Conservation (phyloP, 2,329 filamentous ascomycete species). For the Cercospora citrullina region DNA sequence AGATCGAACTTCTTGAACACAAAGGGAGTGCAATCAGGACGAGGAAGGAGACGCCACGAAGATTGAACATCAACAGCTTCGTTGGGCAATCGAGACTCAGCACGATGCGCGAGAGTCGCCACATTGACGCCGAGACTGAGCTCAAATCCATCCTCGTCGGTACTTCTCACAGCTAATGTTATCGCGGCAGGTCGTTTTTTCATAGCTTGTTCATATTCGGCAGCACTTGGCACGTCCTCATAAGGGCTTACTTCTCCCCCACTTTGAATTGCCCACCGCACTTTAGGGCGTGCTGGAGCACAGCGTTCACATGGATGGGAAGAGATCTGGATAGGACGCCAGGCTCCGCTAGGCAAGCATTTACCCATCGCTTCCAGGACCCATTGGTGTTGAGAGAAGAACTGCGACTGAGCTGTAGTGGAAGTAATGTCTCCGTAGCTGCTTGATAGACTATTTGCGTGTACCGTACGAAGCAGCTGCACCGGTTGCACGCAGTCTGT, state of each 20-base stretch:
- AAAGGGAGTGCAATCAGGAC: slow-evolving; percentile 1
- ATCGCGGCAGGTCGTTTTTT: slow-evolving; percentile 50
- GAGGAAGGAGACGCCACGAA: slow-evolving; percentile 34
- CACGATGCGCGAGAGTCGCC: slow-evolving; percentile 35
- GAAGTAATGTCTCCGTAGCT: neutral
- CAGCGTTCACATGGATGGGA: slow-evolving; percentile 33
- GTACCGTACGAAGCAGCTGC: slow-evolving; percentile 7
- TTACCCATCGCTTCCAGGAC: slow-evolving; percentile 32
- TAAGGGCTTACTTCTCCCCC: slow-evolving; percentile 44
- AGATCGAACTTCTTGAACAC: slow-evolving; percentile 29
- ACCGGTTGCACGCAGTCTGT: slow-evolving; percentile 8
- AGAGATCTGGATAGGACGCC: slow-evolving; percentile 16
- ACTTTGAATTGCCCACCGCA: slow-evolving; percentile 42
- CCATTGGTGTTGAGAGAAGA: slow-evolving; percentile 22
- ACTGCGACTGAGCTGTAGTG: neutral
- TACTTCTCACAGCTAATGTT: slow-evolving; percentile 13
- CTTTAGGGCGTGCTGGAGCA: slow-evolving; percentile 41
- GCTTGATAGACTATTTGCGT: neutral
- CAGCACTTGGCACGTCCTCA: slow-evolving; percentile 54
- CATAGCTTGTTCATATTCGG: slow-evolving; percentile 52
- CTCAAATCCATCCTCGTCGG: neutral
- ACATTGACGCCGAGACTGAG: slow-evolving; percentile 35
- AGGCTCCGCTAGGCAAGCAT: slow-evolving; percentile 22
- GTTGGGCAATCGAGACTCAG: slow-evolving; percentile 25
- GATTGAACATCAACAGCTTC: neutral